Conservation (phyloP, 2,329 filamentous ascomycete genomes). For the Colletotrichum sp. region DNA sequence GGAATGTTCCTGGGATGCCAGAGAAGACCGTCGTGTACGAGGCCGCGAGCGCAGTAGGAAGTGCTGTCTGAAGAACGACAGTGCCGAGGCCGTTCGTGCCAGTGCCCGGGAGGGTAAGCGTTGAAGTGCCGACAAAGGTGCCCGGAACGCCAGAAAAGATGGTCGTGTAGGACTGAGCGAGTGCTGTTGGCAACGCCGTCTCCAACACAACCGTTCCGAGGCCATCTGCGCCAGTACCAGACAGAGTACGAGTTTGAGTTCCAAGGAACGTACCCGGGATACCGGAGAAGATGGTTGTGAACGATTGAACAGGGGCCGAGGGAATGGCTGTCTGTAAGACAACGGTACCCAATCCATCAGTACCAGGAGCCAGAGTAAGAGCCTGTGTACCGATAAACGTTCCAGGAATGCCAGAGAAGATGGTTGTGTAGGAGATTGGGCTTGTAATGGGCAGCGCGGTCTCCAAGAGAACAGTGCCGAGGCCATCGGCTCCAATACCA, state of each 20-base stretch:
- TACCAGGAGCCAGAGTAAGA: background rate
- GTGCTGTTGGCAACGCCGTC: background rate
- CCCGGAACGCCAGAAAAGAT: background rate
- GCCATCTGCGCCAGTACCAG: background rate
- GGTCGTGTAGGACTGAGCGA: background rate
- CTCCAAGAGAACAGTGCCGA: background rate
- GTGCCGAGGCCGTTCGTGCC: background rate
- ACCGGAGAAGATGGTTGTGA: constrained; percentile 1
- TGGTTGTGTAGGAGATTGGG: background rate
- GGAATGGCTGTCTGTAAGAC: background rate
- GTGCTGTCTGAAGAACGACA: background rate
- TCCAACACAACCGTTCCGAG: background rate
- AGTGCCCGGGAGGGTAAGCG: background rate
- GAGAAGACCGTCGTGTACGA: background rate
- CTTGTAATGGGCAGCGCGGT: background rate
- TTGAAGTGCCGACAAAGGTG: background rate
- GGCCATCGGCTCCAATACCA: background rate
- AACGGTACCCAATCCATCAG: background rate
- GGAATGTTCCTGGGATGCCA: background rate
- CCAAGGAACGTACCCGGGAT: background rate
- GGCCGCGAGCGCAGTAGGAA: background rate
- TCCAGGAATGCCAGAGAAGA: background rate
- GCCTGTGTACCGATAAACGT: background rate
- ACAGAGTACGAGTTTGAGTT: background rate
- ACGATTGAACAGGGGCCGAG: background rate